phyloP scores from a whole-genome alignment of 2,329 filamentous ascomycete genomes.

The Fonsecaea nubica region DNA sequence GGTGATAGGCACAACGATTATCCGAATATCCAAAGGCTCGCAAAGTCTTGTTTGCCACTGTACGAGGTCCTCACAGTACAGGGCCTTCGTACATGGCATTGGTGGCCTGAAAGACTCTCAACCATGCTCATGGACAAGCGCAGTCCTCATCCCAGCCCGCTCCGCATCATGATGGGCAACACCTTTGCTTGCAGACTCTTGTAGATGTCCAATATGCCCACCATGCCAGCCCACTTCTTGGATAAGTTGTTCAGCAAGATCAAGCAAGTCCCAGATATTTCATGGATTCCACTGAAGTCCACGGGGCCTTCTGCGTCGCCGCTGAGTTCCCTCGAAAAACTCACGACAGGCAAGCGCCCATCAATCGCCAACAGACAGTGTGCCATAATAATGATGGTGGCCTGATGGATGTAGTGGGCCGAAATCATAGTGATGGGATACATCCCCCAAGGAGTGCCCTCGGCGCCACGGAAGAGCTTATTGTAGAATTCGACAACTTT shows the following conservation, averaged over 20 bases:
- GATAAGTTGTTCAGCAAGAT: constrained; percentile 39
- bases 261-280: constrained; percentile 41
- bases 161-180: constrained; percentile 38
- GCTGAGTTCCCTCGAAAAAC: constrained; percentile 36
- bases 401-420: constrained; percentile 45
- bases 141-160: constrained; percentile 27
- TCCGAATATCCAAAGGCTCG: background rate
- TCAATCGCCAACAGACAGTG: constrained; percentile 44
- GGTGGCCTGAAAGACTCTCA: background rate
- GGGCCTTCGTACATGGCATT: background rate
- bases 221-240: constrained; percentile 41
- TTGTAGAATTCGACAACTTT: constrained; percentile 44
- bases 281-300: constrained; percentile 40
- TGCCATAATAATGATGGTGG: constrained; percentile 44
- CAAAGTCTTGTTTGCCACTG: background rate
- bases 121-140: background rate
- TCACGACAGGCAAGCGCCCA: constrained; percentile 39
- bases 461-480: constrained; percentile 43
- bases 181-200: constrained; percentile 41
- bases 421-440: constrained; percentile 45
- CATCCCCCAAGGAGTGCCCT: constrained; percentile 40
- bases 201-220: constrained; percentile 40
- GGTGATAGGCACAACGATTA: constrained; percentile 9
- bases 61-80: too few species aligned
- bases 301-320: constrained; percentile 36